phyloP scores from a whole-genome alignment of 1,284 basidiomycete species.

The Inonotus hispidus region DNA sequence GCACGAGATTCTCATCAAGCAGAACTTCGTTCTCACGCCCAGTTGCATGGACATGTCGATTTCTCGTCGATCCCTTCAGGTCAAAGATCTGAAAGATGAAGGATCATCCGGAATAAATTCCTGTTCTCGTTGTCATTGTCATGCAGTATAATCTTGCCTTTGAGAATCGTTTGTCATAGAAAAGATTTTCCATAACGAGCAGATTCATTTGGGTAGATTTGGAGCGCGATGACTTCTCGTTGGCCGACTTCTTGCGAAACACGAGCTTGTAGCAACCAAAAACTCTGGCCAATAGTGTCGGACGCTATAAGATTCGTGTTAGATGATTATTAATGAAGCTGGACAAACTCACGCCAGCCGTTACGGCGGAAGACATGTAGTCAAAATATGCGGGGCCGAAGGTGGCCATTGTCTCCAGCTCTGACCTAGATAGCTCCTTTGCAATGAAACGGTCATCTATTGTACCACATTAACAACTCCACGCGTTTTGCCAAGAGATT shows the following conservation, averaged over 20 bases:
- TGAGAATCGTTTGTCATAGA: constrained; percentile 85
- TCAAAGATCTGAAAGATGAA: constrained; percentile 73
- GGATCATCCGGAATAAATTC: background rate
- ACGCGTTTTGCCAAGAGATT: background rate
- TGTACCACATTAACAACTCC: constrained; percentile 77
- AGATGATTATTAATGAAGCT: constrained; percentile 7
- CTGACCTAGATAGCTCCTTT: constrained; percentile 90
- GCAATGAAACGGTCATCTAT: constrained; percentile 97
- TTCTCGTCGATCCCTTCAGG: constrained; percentile 89
- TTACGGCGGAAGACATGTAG: constrained; percentile 87
- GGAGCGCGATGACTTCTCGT: constrained; percentile 57
- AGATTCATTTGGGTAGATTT: constrained; percentile 92
- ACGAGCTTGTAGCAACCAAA: constrained; percentile 98
- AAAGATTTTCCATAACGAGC: constrained; percentile 97
- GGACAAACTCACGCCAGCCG: constrained; percentile 55
- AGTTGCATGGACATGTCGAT: constrained; percentile 87
- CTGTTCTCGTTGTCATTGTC: background rate
- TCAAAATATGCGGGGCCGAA: constrained; percentile 98
- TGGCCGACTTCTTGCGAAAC: constrained; percentile 83
- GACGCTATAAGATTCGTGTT: constrained; percentile 52
- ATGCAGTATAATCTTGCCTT: constrained; percentile 46
- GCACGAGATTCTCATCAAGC: constrained; percentile 87
- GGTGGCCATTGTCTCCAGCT: constrained; percentile 93
- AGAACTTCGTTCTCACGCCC: constrained; percentile 92
- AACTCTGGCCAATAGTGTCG: constrained; percentile 93